Evolutionary conservation across 768 basidiomycete genomes (phyloP).

Genomic region (Hygrophoropsis aurantiaca): DNA sequence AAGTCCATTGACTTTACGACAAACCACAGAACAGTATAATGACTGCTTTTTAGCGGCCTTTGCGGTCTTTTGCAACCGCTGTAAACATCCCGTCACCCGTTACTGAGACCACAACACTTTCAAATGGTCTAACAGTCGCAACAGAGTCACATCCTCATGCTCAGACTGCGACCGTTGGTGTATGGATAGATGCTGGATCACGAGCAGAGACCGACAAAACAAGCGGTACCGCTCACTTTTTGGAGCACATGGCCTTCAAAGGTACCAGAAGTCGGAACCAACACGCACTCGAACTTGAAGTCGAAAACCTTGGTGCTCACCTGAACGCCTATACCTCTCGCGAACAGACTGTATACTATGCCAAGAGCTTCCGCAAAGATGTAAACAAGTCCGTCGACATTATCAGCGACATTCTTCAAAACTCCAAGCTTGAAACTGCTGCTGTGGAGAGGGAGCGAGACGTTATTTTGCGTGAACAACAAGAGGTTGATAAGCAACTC

Average conservation of each 20-base stretch:
- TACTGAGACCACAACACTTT: constrained; percentile 88
- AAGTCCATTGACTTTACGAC: constrained; percentile 9
- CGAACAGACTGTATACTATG: constrained; percentile 99
- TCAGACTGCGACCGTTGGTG: constrained; percentile 97
- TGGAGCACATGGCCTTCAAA: constrained; percentile 99
- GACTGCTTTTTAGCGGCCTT: constrained; percentile 38
- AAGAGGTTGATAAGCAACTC: constrained; percentile 98
- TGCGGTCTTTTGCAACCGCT: constrained; percentile 76
- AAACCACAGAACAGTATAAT: constrained; percentile 1
- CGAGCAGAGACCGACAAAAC: constrained; percentile 94
- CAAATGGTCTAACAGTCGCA: constrained; percentile 94
- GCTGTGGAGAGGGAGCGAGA: constrained; percentile 96
- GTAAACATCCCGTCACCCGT: constrained; percentile 66
- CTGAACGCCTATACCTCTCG: constrained; percentile 98
- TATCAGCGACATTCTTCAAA: constrained; percentile 96
- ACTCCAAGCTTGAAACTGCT: constrained; percentile 83
- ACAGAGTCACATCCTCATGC: constrained; percentile 88
- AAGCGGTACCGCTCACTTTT: constrained; percentile 96
- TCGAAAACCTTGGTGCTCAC: constrained; percentile 97
- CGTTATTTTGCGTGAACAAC: constrained; percentile 95
- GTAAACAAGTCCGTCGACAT: constrained; percentile 90
- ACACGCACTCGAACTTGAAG: constrained; percentile 90
- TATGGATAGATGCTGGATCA: constrained; percentile 99
- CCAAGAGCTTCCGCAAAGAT: constrained; percentile 97
- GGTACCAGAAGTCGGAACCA: constrained; percentile 89